Percentiles rank a stretch among this genome's conserved stretches.
Evolutionary conservation across 2,329 filamentous ascomycete species (phyloP).

Genomic region (Teratosphaeria zuluensis): DNA sequence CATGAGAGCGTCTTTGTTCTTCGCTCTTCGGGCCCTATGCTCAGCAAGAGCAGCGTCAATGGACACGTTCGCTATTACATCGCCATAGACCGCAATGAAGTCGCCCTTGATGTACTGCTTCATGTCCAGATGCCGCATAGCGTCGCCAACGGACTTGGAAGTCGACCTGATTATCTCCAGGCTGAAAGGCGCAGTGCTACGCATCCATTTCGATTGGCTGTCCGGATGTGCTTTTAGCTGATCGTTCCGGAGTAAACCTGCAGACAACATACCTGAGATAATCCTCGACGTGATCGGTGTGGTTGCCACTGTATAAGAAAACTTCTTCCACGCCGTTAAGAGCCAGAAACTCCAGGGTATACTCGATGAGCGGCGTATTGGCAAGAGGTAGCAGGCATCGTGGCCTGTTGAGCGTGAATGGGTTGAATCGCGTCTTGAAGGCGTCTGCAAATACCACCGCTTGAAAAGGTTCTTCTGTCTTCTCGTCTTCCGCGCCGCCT

Average conservation of each 20-base stretch:
- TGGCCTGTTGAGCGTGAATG: slow-evolving; percentile 80
- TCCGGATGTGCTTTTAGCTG: background rate
- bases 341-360: slow-evolving; percentile 91
- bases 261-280: slow-evolving; percentile 55
- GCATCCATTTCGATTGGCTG: slow-evolving; percentile 57
- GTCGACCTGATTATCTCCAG: slow-evolving; percentile 81
- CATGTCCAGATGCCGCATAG: slow-evolving; percentile 85
- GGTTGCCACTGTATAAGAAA: slow-evolving; percentile 81
- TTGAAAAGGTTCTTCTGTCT: slow-evolving; percentile 53
- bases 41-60: slow-evolving; percentile 69
- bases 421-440: slow-evolving; percentile 83
- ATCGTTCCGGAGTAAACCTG: background rate
- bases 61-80: slow-evolving; percentile 80
- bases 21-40: slow-evolving; percentile 69
- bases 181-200: slow-evolving; percentile 68
- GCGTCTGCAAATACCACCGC: slow-evolving; percentile 79
- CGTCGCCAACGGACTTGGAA: slow-evolving; percentile 81
- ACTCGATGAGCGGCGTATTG: slow-evolving; percentile 92
- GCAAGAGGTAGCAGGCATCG: slow-evolving; percentile 90
- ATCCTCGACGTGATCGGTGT: slow-evolving; percentile 75
- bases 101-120: slow-evolving; percentile 78
- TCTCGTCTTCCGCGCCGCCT: slow-evolving; percentile 35
- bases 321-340: slow-evolving; percentile 93
- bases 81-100: slow-evolving; percentile 86
- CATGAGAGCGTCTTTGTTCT: slow-evolving; percentile 94